Evolutionary conservation across 805 yeast species (phyloP).

Genomic region (Pachysolen tannophilus): DNA sequence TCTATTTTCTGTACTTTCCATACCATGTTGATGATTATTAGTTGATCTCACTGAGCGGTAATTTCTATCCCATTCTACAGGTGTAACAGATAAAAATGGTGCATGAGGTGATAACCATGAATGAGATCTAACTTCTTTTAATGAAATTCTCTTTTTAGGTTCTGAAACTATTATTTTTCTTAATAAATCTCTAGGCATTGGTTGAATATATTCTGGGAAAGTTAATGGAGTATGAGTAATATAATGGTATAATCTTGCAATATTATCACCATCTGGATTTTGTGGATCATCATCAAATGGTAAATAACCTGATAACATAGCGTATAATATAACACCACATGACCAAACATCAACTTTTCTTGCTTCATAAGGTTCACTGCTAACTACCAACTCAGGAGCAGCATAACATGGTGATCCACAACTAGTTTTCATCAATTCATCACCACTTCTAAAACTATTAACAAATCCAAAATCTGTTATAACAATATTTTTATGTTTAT

Average conservation of each 20-base stretch:
- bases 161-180: conserved; percentile 80
- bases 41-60: conserved; percentile 32
- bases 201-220: conserved; percentile 88
- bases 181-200: conserved; percentile 84
- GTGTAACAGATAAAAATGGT: conserved; percentile 74
- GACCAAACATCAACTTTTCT: conserved; percentile 96
- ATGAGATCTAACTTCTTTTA: conserved; percentile 69
- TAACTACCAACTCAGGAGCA: conserved; percentile 92
- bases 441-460: conserved; percentile 59
- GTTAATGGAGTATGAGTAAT: conserved; percentile 88
- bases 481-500: conserved; percentile 77
- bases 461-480: conserved; percentile 95
- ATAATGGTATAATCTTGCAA: conserved; percentile 82
- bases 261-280: conserved; percentile 94
- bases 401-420: conserved; percentile 99
- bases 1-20: conserved; percentile 16
- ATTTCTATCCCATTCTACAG: conserved; percentile 81
- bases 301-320: conserved; percentile 94
- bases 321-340: conserved; percentile 89
- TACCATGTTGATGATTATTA: conserved; percentile 7
- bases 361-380: conserved; percentile 82
- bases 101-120: conserved; percentile 86
- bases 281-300: conserved; percentile 98
- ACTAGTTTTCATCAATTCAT: conserved; percentile 84
- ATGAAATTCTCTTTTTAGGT: conserved; percentile 65